Conservation (phyloP, 371 early-diverging fungal species). For the Globomyces sp. region DNA sequence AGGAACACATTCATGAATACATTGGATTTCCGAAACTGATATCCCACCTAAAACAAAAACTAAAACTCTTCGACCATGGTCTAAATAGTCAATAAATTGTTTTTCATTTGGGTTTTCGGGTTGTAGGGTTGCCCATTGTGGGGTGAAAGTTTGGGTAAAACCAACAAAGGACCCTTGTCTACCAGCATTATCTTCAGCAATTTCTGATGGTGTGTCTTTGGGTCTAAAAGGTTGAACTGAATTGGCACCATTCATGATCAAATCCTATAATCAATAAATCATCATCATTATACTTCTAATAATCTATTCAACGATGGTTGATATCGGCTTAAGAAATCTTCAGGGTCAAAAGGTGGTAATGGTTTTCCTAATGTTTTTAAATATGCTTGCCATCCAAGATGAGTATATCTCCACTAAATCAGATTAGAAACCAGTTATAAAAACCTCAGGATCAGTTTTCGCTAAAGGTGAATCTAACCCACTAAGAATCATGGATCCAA, state of each 20-base stretch:
- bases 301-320: background rate
- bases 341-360: background rate
- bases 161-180: background rate
- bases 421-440: background rate
- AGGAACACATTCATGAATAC: background rate
- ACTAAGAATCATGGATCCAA: conserved; percentile 16
- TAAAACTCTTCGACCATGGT: conserved; percentile 17
- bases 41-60: conserved; percentile 13
- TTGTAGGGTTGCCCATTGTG: conserved; percentile 6
- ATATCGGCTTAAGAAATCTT: conserved; percentile 7
- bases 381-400: conserved; percentile 16
- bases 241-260: background rate
- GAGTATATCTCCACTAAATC: conserved; percentile 23
- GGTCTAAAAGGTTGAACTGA: background rate
- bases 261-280: background rate
- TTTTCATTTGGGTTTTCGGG: conserved; percentile 4
- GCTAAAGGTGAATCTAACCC: conserved; percentile 11
- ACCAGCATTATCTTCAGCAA: background rate
- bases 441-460: conserved; percentile 1
- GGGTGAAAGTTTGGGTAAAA: conserved; percentile 9
- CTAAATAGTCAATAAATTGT: conserved; percentile 4
- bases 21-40: conserved; percentile 4
- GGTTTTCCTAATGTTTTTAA: conserved; percentile 6
- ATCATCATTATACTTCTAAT: background rate
- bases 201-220: background rate